Evolutionary conservation across 768 basidiomycete species (phyloP).

Genomic region (Auriscalpium vulgare): DNA sequence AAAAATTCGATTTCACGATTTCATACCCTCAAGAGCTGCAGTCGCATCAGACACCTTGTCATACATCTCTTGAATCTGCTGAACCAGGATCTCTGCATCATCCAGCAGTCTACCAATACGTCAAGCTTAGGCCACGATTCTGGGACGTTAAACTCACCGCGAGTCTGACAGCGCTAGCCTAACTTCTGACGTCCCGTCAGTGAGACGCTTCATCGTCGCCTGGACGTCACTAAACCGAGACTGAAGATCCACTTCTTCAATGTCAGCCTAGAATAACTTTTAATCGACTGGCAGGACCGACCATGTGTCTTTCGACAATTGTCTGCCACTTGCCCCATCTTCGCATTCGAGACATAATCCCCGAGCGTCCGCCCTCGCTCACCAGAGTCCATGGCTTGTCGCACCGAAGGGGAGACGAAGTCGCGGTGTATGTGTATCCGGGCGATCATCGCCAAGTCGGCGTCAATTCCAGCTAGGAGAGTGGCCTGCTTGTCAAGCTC

Average conservation of each 20-base stretch:
- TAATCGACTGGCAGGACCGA: constrained; percentile 22
- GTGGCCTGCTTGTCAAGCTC: constrained; percentile 63
- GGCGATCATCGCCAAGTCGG: constrained; percentile 65
- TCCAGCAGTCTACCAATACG: constrained; percentile 4
- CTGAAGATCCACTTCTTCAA: constrained; percentile 26
- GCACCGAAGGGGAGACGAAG: constrained; percentile 59
- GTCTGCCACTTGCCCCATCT: constrained; percentile 76
- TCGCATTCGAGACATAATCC: constrained; percentile 71
- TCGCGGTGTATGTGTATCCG: constrained; percentile 65
- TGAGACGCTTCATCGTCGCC: constrained; percentile 10
- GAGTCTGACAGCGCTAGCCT: constrained; percentile 7
- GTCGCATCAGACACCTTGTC: constrained; percentile 7
- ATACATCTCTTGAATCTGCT: constrained; percentile 5
- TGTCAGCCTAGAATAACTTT: not conserved
- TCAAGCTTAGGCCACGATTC: not conserved
- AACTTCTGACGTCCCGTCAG: constrained; percentile 13
- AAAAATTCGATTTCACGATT: not conserved
- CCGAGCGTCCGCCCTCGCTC: constrained; percentile 62
- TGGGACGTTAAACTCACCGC: constrained; percentile 1
- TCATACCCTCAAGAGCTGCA: constrained; percentile 6
- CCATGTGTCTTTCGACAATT: constrained; percentile 64
- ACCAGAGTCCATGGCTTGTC: constrained; percentile 65
- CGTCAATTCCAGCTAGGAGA: constrained; percentile 55
- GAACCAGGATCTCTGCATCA: constrained; percentile 8
- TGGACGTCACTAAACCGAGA: constrained; percentile 46